phyloP scores from a whole-genome alignment of 148 eudicot species.

The Polygonum maritimum region DNA sequence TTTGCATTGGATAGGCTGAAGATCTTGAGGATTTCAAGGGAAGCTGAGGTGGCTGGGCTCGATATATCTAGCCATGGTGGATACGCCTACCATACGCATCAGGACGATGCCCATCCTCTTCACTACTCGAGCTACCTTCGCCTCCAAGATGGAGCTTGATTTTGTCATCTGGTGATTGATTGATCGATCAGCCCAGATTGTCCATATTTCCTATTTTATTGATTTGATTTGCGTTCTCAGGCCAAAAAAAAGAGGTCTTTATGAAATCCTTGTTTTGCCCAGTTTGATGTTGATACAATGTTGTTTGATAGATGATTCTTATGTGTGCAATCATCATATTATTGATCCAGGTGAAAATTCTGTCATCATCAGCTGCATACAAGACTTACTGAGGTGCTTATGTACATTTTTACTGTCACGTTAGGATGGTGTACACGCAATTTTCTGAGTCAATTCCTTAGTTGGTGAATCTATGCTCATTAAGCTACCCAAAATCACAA shows the following conservation, averaged over 20 bases:
- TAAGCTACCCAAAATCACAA: too few relatives aligned
- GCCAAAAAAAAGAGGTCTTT: background rate
- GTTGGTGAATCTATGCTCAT: too few relatives aligned
- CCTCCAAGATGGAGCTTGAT: conserved; percentile 19
- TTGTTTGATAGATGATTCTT: background rate
- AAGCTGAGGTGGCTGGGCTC: conserved; percentile 57
- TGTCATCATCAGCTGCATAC: too few relatives aligned
- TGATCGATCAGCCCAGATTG: background rate
- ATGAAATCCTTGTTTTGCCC: background rate
- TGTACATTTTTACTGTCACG: too few relatives aligned
- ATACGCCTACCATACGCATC: conserved; percentile 44
- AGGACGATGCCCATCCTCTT: conserved; percentile 32
- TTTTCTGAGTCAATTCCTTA: too few relatives aligned
- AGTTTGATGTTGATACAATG: background rate
- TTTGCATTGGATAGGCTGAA: conserved; percentile 34
- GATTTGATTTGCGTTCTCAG: background rate
- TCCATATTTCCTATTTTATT: background rate
- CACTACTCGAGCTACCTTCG: conserved; percentile 32
- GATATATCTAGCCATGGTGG: conserved; percentile 71
- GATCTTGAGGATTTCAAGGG: conserved; percentile 44
- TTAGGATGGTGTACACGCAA: too few relatives aligned
- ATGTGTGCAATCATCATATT: too few relatives aligned
- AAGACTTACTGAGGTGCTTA: too few relatives aligned
- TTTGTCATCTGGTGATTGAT: background rate
- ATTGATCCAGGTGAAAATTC: too few relatives aligned